Base-by-base conservation (phyloP, 2,329 filamentous ascomycete species). In the Cladosporium cucumerinum region DNA sequence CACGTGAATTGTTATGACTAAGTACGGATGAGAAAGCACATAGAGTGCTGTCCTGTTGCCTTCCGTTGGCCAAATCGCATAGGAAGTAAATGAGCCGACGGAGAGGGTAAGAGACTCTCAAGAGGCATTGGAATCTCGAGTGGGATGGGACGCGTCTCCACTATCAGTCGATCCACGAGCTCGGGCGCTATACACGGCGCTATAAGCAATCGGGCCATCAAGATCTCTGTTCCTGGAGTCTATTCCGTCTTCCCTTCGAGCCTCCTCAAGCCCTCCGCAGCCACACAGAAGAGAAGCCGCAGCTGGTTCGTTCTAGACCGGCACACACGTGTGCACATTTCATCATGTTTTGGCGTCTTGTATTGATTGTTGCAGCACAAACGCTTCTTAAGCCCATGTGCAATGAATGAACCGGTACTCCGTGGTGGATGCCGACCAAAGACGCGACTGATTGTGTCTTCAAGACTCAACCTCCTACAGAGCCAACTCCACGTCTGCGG, bases 71-170 rank as follows among this genome's bases (percentile, higher is more conserved):
- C 30, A 26, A 57, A 57, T 23, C 25, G 54, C 23, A 4, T 57
- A 57, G 54, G 54, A 25, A 57, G 10, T 5, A 57, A 57, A 57
- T 32, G 54, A 57, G 54, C 54, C 54, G 54, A 57, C 23, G 54
- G 14, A 57, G n/a, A 57, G n/a, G 54, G 28, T 11, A 39, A 25
- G 32, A 57, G 14, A 21, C 23, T 10, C 39, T 54, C 51, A 54
- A 54, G 51, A 28, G 51, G 51, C 28, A 54, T 21, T 54, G 51
- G 12, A 28, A 54, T 54, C 7, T 46, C 39, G 3, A 46, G 39
- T 30, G 51, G 48, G 28, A 21, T 32, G 26, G 8, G 51, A 54
- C 28, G 25, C 26, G 25, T 32, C 26, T 54, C 51, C 51, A 54
- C 51, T 6, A 54, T 54, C 51, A 54, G 26, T 54, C n/a, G 51